Evolutionary conservation across 495 filamentous ascomycete genomes (phyloP), one percentile per base, ranked within the genome.

Genomic region (Daldinia vernicosa): DNA sequence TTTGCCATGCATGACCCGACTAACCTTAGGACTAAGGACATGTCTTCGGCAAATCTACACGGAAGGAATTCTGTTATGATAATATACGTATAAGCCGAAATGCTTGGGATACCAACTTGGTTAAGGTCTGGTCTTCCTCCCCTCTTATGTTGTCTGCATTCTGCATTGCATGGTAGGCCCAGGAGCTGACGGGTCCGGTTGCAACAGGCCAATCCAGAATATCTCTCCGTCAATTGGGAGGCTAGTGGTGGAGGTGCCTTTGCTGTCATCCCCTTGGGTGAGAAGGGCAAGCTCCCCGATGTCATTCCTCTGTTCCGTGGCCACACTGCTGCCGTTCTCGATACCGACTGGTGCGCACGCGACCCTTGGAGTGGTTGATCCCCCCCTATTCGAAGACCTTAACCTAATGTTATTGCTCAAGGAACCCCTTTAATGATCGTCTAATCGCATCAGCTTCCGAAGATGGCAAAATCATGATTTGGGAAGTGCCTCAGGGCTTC

Each of bases 141-240:
- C 28, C n/a, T 14, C 15, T 15, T 57, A 27, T 37, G 14, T 28
- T 28, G 26, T 40, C 37, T 28, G 17, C n/a, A n/a, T n/a, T n/a
- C n/a, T n/a, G n/a, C n/a, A n/a, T n/a, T n/a, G n/a, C 17, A 33
- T 50, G 8, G 51, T 30, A 58, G 59, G 52, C 43, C 27, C 37
- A 66, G 68, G 43, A 67, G 67, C 78, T 80, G 71, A 81, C 74
- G 30, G 26, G 12, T 56, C 52, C 12, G 19, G 55, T 75, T 63
- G 65, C 53, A 26, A 63, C 60, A 97, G 93, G 94, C 89, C 67
- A 99, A 99, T 76, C 94, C 95, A n/a, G 88, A 93, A 76, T 97
- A 96, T 76, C 86, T 99, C 54, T 89, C 95, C 1, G 94, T 98
- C 81, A 99, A 98, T 87, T 99, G 95, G 95, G 94, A 98, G 83